These are phyloP conservation scores for Bisporella sp. DNA, from an alignment of 2,329 filamentous ascomycete species.

Conservation along the genomic window DNA sequence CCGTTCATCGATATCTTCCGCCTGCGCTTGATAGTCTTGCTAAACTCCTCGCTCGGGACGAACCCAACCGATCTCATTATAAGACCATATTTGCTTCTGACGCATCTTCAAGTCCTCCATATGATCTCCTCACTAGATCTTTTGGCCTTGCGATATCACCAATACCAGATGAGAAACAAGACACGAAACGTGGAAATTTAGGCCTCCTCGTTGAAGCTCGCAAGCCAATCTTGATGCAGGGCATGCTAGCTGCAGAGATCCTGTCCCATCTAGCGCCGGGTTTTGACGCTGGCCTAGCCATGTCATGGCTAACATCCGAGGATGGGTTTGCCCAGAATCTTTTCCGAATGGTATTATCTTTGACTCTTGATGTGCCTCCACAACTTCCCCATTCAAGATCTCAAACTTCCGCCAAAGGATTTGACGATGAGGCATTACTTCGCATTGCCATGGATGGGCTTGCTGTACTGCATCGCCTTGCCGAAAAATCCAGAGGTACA, in stretches of 20 bases:
- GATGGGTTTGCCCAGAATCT: slow-evolving; percentile 81
- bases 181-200: slow-evolving; percentile 51
- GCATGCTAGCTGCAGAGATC: slow-evolving; percentile 84
- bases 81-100: slow-evolving; percentile 75
- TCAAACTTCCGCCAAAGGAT: slow-evolving; percentile 20
- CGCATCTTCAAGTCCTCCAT: slow-evolving; percentile 52
- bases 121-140: slow-evolving; percentile 76
- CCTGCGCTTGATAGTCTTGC: slow-evolving; percentile 85
- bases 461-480: slow-evolving; percentile 58
- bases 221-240: slow-evolving; percentile 88
- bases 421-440: slow-evolving; percentile 28
- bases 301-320: slow-evolving; percentile 73
- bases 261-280: slow-evolving; percentile 67
- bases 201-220: slow-evolving; percentile 70
- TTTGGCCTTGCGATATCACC: slow-evolving; percentile 84
- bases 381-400: slow-evolving; percentile 36
- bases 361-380: slow-evolving; percentile 52
- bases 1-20: slow-evolving; percentile 79
- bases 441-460: slow-evolving; percentile 61
- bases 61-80: slow-evolving; percentile 84
- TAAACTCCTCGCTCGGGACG: slow-evolving; percentile 85
- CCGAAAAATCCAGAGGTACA: slow-evolving; percentile 60
- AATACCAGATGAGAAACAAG: slow-evolving; percentile 59
- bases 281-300: slow-evolving; percentile 65
- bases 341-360: slow-evolving; percentile 64